A percentile compares a stretch with the other conserved stretches of the same genome.
phyloP scores from a whole-genome alignment of 345 rosid species.

The Rhodamnia argentea region DNA sequence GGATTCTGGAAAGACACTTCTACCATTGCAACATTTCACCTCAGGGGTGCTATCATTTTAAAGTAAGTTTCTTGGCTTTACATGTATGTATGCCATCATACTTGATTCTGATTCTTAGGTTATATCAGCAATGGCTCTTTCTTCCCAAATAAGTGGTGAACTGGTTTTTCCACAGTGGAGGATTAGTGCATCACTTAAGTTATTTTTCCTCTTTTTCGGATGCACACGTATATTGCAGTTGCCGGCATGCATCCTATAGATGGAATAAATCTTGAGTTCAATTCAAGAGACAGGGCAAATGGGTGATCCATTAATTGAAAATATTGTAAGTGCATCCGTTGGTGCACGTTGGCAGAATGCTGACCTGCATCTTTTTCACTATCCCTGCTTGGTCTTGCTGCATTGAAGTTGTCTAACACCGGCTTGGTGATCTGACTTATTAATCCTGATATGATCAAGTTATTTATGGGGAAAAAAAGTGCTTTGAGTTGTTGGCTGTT shows the following conservation, averaged over 20 bases:
- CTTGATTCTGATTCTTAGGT: background rate
- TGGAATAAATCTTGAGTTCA: background rate
- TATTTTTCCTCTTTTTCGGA: background rate
- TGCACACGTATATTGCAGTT: background rate
- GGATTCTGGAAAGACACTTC: constrained; percentile 39
- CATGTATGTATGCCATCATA: background rate
- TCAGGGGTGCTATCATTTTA: constrained; percentile 33
- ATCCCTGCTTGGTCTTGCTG: background rate
- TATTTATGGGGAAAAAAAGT: background rate
- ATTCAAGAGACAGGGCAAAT: background rate
- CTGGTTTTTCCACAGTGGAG: background rate
- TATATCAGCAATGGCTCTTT: background rate
- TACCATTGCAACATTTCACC: constrained; percentile 50
- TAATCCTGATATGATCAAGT: background rate
- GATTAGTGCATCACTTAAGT: background rate
- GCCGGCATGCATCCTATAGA: background rate
- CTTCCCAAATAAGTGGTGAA: background rate
- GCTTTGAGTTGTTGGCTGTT: background rate
- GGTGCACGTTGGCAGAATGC: background rate
- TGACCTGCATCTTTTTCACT: background rate
- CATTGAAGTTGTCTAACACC: background rate
- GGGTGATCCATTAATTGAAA: background rate
- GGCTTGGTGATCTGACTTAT: background rate
- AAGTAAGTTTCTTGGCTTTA: constrained; percentile 21
- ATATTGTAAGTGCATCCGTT: background rate